phyloP scores from a whole-genome alignment of 176 grass and related monocot genomes.

The Triticum dicoccoides region DNA sequence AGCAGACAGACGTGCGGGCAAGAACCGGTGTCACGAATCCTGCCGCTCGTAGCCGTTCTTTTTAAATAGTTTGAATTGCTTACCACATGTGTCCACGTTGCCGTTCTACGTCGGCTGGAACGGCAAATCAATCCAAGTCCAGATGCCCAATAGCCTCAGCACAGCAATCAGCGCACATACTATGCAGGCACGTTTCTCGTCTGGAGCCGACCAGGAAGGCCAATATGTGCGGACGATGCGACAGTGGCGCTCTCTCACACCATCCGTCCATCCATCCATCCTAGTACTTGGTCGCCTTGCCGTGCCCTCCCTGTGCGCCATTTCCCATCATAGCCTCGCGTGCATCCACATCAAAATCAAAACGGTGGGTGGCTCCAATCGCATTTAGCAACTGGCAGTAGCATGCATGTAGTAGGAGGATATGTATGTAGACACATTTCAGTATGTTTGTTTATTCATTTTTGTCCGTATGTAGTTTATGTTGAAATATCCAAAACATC shows the following conservation, averaged over 20 bases:
- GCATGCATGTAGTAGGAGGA: neutral
- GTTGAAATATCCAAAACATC: no score
- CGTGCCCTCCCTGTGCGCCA: neutral
- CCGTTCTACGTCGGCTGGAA: no score
- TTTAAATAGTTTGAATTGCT: no score
- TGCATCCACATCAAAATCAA: neutral
- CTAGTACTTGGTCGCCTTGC: neutral
- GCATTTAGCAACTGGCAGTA: constrained; percentile 19
- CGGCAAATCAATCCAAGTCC: neutral
- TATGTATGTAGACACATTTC: no score
- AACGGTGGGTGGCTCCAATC: neutral
- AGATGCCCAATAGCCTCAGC: neutral
- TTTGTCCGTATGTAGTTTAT: no score
- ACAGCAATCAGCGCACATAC: neutral
- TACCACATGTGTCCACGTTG: no score
- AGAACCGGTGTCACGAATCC: neutral
- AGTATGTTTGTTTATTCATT: no score
- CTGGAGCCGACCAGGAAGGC: neutral
- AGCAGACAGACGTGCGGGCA: neutral
- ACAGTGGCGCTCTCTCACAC: neutral
- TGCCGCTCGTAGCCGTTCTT: neutral
- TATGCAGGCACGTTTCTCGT: neutral
- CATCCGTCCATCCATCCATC: neutral
- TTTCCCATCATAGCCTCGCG: neutral
- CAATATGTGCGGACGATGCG: neutral